Evolutionary conservation across 148 eudicot genomes (phyloP).

Genomic region (Fagopyrum homotropicum): DNA sequence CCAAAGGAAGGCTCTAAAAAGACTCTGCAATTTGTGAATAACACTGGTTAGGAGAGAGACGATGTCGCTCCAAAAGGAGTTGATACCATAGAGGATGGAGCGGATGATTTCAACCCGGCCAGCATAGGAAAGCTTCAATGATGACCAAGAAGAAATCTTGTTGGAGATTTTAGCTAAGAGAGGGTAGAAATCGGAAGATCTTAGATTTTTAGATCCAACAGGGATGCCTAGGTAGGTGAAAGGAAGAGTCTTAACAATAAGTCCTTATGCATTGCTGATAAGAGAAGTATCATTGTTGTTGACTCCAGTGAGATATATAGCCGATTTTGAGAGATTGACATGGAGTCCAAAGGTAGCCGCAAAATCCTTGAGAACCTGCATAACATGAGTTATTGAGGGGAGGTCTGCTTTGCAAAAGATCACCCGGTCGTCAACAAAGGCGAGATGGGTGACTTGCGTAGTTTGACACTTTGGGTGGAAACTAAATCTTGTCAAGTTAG

Average conservation of each 20-base stretch:
- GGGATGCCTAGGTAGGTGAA: not conserved
- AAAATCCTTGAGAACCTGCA: not conserved
- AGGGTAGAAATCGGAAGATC: not conserved
- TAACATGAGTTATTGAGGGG: not conserved
- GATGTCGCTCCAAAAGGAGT: not conserved
- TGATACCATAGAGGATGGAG: not conserved
- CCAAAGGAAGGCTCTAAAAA: not conserved
- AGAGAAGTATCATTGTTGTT: no score
- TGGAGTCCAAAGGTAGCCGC: no score
- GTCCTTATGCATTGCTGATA: no score
- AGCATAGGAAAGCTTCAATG: not conserved
- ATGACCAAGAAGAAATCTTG: not conserved
- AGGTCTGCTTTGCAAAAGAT: not conserved
- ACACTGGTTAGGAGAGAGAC: not conserved
- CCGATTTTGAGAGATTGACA: no score
- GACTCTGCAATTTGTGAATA: not conserved
- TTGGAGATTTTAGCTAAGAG: not conserved
- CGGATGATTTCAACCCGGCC: not conserved
- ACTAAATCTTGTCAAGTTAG: not conserved
- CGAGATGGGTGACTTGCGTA: no score
- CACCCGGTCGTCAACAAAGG: not conserved
- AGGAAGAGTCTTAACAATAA: no score
- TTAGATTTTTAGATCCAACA: not conserved
- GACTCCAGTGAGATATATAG: no score
- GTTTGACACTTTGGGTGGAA: not conserved